Evolutionary conservation across 2,329 filamentous ascomycete species (phyloP), one percentile per base, ranked within the genome.

Genomic region (Colletotrichum plurivorum): DNA sequence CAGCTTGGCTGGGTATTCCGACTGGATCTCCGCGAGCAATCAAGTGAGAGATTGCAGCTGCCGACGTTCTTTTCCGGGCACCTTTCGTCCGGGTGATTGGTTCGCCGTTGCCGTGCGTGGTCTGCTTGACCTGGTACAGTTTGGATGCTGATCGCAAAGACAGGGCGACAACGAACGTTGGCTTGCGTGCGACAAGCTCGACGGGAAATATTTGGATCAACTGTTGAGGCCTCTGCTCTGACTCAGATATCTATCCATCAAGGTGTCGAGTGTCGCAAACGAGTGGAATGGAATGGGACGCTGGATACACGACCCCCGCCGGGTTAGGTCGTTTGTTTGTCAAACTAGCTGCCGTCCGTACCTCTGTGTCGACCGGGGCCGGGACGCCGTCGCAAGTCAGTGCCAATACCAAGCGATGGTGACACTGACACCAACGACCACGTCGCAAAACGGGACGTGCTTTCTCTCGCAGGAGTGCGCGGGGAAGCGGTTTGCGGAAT

Each of bases 191-290:
- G 55, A 67, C 36, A 60, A 61, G 63, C 51, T 66, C 25, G 51
- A 46, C 52, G 18, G 45, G 25, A 60, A 45, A 66, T 66, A 48
- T 66, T 67, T 67, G 43, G 49, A 61, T 66, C 55, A 46, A 53
- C 51, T 52, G 51, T 52, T 67, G 62, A 61, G 10, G 55, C 45
- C 22, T 49, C 45, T 36, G 67, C 12, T 43, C 55, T 69, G 67
- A 69, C 51, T 69, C 62, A 67, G 62, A 67, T 60, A 45, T 60
- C 67, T 60, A 45, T 60, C 67, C 55, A 66, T 69, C 67, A 69
- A 66, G 67, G 67, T 69, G 49, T 51, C 55, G 36, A 45, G 56
- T 56, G 49, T 55, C 31, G 62, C 63, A 56, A 66, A 59, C 54
- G 48, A n/a, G 18, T 48, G 61, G 48, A 52, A 64, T 58, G 65